Evolutionary conservation across 306 rosid species (phyloP).

Genomic region (Astragalus glycyphyllos): DNA sequence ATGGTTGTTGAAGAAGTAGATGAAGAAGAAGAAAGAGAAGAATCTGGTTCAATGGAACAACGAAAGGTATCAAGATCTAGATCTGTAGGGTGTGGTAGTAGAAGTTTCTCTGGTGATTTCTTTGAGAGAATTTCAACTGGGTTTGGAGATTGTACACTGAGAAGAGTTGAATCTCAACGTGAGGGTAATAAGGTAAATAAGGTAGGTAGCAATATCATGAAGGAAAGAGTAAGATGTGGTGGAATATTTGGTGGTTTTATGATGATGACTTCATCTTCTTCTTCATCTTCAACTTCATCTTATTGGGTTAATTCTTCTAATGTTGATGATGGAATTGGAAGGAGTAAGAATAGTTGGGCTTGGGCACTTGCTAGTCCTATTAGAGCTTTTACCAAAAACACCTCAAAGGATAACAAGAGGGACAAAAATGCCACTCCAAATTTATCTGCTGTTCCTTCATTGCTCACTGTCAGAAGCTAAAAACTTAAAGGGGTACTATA

Average conservation of each 20-base stretch:
- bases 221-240: constrained; percentile 77
- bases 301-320: constrained; percentile 64
- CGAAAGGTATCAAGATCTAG: constrained; percentile 90
- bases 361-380: constrained; percentile 97
- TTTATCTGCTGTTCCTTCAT: constrained; percentile 68
- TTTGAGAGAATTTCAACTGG: constrained; percentile 95
- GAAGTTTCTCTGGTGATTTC: constrained; percentile 95
- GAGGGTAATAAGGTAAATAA: constrained; percentile 54
- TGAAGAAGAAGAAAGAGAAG: constrained; percentile 50
- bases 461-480: constrained; percentile 57
- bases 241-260: constrained; percentile 84
- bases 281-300: constrained; percentile 68
- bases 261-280: constrained; percentile 63
- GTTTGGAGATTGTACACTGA: constrained; percentile 83
- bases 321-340: constrained; percentile 55
- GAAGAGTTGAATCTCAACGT: constrained; percentile 75
- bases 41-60: constrained; percentile 62
- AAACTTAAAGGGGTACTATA: neutral
- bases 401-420: constrained; percentile 60
- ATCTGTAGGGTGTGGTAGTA: constrained; percentile 95
- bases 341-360: constrained; percentile 55
- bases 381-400: constrained; percentile 71
- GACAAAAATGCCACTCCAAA: constrained; percentile 57
- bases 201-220: constrained; percentile 41
- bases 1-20: constrained; percentile 51